A percentile compares a stretch with the other conserved stretches of the same genome.
Conservation (phyloP, 2,329 filamentous ascomycete species). For the Reticulascus tulasneorum region DNA sequence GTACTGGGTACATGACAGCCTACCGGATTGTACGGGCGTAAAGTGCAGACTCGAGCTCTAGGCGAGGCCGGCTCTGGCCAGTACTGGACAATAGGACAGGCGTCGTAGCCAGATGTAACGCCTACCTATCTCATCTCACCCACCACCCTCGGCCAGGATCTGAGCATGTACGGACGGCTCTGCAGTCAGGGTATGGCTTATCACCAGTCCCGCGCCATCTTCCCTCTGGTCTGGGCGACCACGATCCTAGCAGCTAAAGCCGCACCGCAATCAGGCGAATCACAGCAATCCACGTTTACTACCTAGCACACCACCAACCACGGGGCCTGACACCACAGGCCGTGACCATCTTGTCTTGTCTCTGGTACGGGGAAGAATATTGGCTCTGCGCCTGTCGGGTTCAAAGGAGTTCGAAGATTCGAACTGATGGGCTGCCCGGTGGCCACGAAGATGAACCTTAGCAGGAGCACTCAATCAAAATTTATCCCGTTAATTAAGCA, state of each 20-base stretch:
- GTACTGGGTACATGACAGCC: not conserved
- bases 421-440: too few relatives aligned
- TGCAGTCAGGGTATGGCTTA: constrained; percentile 10
- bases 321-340: too few relatives aligned
- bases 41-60: not conserved
- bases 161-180: constrained; percentile 8
- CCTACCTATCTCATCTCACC: not conserved
- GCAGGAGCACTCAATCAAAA: too few relatives aligned
- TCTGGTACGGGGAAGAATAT: too few relatives aligned
- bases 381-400: too few relatives aligned
- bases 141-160: constrained; percentile 7
- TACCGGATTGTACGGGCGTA: constrained; percentile 4
- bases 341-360: too few relatives aligned
- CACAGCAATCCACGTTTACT: constrained; percentile 15
- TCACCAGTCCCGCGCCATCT: constrained; percentile 13
- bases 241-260: constrained; percentile 8
- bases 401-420: too few relatives aligned
- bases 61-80: not conserved
- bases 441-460: too few relatives aligned
- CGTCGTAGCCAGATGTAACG: constrained; percentile 1
- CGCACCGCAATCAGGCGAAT: constrained; percentile 11
- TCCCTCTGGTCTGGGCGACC: constrained; percentile 4
- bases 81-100: not conserved
- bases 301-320: constrained; percentile 12
- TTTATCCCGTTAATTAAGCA: too few relatives aligned